Conservation (phyloP, 2,329 filamentous ascomycete species). For the Hansfordia pulvinata region DNA sequence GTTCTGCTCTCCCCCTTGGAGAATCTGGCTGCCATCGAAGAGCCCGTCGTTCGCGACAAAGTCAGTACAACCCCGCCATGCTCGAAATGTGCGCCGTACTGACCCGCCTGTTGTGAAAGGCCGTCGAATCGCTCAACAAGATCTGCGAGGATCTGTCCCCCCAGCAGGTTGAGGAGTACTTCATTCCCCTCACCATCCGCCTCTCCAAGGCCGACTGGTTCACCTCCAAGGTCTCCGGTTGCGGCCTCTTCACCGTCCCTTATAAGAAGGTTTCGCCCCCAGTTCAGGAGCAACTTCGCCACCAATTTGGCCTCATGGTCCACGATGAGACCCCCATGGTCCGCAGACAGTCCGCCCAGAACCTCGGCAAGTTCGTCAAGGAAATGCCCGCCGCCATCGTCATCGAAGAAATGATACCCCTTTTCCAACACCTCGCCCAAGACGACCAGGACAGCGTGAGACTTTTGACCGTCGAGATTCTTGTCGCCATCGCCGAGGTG, state of each 20-base stretch:
- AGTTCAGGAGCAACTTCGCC: conserved; percentile 82
- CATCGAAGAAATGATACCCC: conserved; percentile 96
- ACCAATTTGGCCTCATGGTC: conserved; percentile 85
- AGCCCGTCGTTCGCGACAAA: conserved; percentile 96
- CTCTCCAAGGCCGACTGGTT: conserved; percentile 99
- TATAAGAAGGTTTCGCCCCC: conserved; percentile 81
- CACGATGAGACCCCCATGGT: conserved; percentile 99
- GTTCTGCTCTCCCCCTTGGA: conserved; percentile 93
- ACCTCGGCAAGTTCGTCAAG: conserved; percentile 94
- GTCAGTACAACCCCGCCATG: conserved; percentile 30
- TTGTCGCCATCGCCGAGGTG: conserved; percentile 92
- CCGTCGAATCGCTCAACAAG: conserved; percentile 98
- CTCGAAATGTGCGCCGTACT: background rate
- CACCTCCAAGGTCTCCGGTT: conserved; percentile 96
- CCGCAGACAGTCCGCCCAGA: conserved; percentile 87
- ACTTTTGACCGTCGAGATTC: conserved; percentile 86
- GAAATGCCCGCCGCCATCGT: conserved; percentile 86
- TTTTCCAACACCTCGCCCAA: conserved; percentile 91
- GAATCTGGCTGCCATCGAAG: conserved; percentile 96
- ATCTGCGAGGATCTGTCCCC: conserved; percentile 88
- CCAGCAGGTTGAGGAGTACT: conserved; percentile 91
- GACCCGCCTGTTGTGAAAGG: conserved; percentile 35
- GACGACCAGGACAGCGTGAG: conserved; percentile 98
- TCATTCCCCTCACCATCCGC: conserved; percentile 88
- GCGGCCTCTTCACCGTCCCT: conserved; percentile 83